Conservation (phyloP, 108 stramenopile genomes). For the Skeletonema tropicum region DNA sequence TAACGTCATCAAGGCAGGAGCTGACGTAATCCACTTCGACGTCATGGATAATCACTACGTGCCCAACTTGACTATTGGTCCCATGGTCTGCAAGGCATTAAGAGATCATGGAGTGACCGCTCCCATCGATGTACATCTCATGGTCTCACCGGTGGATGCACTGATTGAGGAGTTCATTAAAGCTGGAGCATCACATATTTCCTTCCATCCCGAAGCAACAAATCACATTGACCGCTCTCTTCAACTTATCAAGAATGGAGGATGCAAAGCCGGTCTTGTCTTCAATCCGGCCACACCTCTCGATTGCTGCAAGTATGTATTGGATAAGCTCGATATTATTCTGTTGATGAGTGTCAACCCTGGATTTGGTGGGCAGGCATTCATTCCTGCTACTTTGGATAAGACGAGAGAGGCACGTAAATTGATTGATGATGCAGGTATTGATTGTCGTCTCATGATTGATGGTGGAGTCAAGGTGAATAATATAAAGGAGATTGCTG, state of each 20-base stretch:
- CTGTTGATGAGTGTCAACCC: slow-evolving; percentile 99
- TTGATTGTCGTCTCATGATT: slow-evolving; percentile 97
- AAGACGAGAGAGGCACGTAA: slow-evolving; percentile 96
- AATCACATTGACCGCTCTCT: slow-evolving; percentile 96
- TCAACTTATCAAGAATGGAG: slow-evolving; percentile 91
- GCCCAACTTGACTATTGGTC: slow-evolving; percentile 98
- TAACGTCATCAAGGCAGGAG: slow-evolving; percentile 96
- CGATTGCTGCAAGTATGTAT: slow-evolving; percentile 86
- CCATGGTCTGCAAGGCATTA: slow-evolving; percentile 99
- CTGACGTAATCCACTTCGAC: slow-evolving; percentile 99
- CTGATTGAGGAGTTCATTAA: slow-evolving; percentile 93
- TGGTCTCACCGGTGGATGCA: slow-evolving; percentile 96
- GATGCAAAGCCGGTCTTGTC: slow-evolving; percentile 98
- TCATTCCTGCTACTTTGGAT: slow-evolving; percentile 91
- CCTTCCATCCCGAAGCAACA: slow-evolving; percentile 98
- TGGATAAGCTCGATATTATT: slow-evolving; percentile 98
- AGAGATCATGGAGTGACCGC: slow-evolving; percentile 98
- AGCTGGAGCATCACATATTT: slow-evolving; percentile 98
- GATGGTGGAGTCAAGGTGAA: slow-evolving; percentile 93
- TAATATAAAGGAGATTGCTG: slow-evolving; percentile 95
- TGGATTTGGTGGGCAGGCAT: slow-evolving; percentile 97
- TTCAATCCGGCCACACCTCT: slow-evolving; percentile 97
- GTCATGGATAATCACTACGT: slow-evolving; percentile 99
- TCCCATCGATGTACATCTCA: slow-evolving; percentile 98
- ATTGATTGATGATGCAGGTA: slow-evolving; percentile 93